Percentiles rank a stretch among this genome's conserved stretches.
Conservation (phyloP, 129 eudicot genomes). For the Tagetes patula region DNA sequence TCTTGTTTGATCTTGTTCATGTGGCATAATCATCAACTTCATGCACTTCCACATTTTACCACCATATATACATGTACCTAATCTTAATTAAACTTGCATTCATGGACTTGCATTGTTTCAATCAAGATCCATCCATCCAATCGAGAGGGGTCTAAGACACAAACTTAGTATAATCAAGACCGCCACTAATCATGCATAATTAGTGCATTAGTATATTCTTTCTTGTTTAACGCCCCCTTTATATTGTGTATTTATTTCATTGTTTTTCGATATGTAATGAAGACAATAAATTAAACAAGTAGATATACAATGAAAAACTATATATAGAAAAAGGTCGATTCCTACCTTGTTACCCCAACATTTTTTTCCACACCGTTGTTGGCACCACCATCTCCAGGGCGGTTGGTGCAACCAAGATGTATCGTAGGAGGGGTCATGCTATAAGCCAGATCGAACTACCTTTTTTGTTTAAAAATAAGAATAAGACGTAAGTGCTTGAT, state of each 20-base stretch:
- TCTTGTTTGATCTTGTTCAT: constrained; percentile 17
- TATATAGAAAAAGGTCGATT: no score
- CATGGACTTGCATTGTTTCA: constrained; percentile 29
- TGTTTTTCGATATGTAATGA: background rate
- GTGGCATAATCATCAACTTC: constrained; percentile 39
- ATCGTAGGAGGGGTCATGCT: no score
- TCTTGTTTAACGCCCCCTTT: background rate
- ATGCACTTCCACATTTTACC: constrained; percentile 40
- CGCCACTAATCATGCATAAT: constrained; percentile 34
- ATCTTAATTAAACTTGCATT: constrained; percentile 29
- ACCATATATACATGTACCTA: constrained; percentile 14
- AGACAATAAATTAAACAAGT: no score
- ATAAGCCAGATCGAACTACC: no score
- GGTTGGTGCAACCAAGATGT: no score
- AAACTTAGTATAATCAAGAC: constrained; percentile 32
- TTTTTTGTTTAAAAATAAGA: no score
- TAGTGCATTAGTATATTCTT: constrained; percentile 9
- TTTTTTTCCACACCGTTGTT: no score
- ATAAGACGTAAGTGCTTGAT: no score
- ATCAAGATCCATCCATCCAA: constrained; percentile 25
- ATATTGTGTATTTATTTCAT: background rate
- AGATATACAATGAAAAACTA: no score
- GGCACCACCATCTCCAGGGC: no score
- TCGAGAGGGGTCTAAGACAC: constrained; percentile 37
- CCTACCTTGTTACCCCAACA: no score